Conservation (phyloP, 257 asterid genomes). For the Capsicum rhomboideum region DNA sequence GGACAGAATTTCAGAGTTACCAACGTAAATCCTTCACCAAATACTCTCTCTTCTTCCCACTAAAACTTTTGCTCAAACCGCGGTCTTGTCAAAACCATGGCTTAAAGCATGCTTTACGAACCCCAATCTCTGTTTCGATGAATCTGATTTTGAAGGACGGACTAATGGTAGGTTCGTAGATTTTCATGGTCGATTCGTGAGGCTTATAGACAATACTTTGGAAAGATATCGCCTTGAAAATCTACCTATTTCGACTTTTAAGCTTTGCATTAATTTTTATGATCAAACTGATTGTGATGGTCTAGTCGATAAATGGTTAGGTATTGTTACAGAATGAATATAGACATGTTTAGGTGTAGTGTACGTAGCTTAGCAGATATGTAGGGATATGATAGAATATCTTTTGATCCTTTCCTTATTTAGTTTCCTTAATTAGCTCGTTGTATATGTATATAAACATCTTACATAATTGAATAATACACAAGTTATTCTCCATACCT, state of each 20-base stretch:
- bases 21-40: background rate
- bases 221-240: background rate
- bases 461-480: no score
- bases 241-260: background rate
- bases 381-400: no score
- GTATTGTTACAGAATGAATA: no score
- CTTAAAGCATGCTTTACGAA: no score
- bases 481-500: no score
- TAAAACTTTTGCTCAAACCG: background rate
- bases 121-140: background rate
- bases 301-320: background rate
- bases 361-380: no score
- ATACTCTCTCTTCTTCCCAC: background rate
- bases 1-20: background rate
- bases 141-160: background rate
- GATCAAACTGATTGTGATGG: background rate
- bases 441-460: no score
- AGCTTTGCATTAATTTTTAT: background rate
- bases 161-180: background rate
- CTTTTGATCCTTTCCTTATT: no score
- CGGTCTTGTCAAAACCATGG: no score
- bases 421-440: no score
- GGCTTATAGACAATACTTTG: background rate
- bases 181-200: background rate
- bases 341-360: no score